phyloP scores from a whole-genome alignment of 257 asterid genomes.

The Solanum ossicruentum region DNA sequence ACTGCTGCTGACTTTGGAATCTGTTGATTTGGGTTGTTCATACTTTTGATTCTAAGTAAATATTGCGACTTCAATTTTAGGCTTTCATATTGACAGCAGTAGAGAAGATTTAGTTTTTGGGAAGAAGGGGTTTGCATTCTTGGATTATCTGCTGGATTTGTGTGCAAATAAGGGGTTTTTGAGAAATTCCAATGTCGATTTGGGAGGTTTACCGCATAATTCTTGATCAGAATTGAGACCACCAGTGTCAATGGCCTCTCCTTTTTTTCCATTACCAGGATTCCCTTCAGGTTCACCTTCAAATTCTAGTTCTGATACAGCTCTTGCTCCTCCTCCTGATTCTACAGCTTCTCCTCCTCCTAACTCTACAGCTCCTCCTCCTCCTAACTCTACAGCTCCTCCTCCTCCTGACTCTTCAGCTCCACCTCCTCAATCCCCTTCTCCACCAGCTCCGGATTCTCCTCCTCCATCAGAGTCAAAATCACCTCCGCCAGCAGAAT shows the following conservation, averaged over 20 bases:
- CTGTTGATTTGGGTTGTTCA: neutral
- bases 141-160: neutral
- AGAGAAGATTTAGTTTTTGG: neutral
- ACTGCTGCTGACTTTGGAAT: neutral
- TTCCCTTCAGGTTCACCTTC: slow-evolving; percentile 13
- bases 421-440: slow-evolving; percentile 28
- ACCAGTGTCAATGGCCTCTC: slow-evolving; percentile 12
- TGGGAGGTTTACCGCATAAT: neutral
- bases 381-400: slow-evolving; percentile 13
- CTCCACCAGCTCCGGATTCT: slow-evolving; percentile 14
- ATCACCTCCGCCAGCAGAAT: slow-evolving; percentile 11
- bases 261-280: slow-evolving; percentile 11
- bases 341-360: slow-evolving; percentile 34
- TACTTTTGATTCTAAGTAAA: neutral
- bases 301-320: slow-evolving; percentile 3
- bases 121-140: neutral
- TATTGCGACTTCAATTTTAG: neutral
- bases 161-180: neutral
- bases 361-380: no score
- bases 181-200: neutral
- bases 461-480: slow-evolving; percentile 17
- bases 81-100: neutral
- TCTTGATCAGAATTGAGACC: neutral
- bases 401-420: slow-evolving; percentile 9
- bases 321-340: slow-evolving; percentile 12